Conservation (phyloP, 495 filamentous ascomycete species). For the Hypoxylon trugodes region DNA sequence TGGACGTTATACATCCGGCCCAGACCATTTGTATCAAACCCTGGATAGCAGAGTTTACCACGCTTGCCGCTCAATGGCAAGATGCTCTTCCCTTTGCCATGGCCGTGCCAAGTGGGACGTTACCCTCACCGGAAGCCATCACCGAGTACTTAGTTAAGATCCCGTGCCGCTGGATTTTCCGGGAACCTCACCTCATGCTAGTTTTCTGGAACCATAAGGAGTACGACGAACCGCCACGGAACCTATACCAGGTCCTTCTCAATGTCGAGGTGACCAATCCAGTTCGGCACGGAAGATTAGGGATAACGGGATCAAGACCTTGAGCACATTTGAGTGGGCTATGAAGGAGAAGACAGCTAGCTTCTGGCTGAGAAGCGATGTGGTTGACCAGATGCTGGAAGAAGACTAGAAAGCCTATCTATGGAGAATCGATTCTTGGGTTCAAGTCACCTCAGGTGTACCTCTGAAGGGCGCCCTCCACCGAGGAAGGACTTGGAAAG, state of each 20-base stretch:
- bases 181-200: slow-evolving; percentile 40
- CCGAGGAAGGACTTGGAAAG: slow-evolving; percentile 8
- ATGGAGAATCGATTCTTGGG: slow-evolving; percentile 25
- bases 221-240: slow-evolving; percentile 2
- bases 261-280: slow-evolving; percentile 32
- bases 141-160: slow-evolving; percentile 41
- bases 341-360: slow-evolving; percentile 26
- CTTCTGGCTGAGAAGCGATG: slow-evolving; percentile 45
- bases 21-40: slow-evolving; percentile 36
- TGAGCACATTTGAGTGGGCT: slow-evolving; percentile 41
- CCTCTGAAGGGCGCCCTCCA: neutral
- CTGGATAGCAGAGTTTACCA: slow-evolving; percentile 46
- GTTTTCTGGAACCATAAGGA: slow-evolving; percentile 41
- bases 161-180: neutral
- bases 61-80: slow-evolving; percentile 42
- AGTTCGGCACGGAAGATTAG: slow-evolving; percentile 12
- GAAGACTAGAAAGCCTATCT: slow-evolving; percentile 41
- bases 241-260: slow-evolving; percentile 22
- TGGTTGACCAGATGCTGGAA: slow-evolving; percentile 34
- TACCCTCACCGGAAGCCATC: slow-evolving; percentile 36
- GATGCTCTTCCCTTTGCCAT: slow-evolving; percentile 43
- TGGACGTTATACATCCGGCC: slow-evolving; percentile 25
- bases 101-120: slow-evolving; percentile 20
- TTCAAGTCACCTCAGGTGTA: neutral
- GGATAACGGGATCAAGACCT: slow-evolving; percentile 33